These are phyloP conservation scores for Pseudogymnoascus sp. DNA, from an alignment of 2,329 filamentous ascomycete species.

Conservation along the genomic window DNA sequence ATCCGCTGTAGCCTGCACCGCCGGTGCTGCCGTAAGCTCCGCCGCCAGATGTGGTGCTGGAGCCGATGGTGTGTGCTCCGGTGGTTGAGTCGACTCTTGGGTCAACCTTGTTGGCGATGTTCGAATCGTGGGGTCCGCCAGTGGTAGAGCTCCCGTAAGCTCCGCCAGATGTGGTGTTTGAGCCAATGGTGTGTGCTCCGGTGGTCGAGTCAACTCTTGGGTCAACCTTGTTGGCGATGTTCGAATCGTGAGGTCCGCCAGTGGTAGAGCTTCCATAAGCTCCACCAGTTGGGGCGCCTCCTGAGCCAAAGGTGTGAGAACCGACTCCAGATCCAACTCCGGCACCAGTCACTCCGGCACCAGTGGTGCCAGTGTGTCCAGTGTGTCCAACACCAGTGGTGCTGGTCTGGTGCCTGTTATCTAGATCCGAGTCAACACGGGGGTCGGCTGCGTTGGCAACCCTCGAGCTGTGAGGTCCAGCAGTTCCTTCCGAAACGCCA, in stretches of 20 bases:
- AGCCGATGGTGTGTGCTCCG: constrained; percentile 11
- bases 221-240: constrained; percentile 46
- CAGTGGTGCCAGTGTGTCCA: constrained; percentile 11
- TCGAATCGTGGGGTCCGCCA: constrained; percentile 41
- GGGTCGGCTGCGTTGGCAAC: constrained; percentile 34
- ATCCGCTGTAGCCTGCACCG: neutral
- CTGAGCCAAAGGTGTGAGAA: constrained; percentile 20
- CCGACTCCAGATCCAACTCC: constrained; percentile 44
- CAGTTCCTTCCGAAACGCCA: constrained; percentile 19
- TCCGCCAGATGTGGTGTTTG: neutral
- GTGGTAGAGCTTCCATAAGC: constrained; percentile 28
- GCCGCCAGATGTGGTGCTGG: neutral
- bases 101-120: constrained; percentile 46
- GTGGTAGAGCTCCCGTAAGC: constrained; percentile 28
- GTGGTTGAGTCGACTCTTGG: constrained; percentile 43
- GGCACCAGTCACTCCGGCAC: constrained; percentile 9
- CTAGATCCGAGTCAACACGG: constrained; percentile 25
- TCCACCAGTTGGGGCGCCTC: neutral
- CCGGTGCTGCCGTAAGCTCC: neutral
- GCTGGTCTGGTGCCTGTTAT: neutral
- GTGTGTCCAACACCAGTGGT: neutral
- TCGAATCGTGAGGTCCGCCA: constrained; percentile 41
- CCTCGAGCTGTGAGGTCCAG: constrained; percentile 31
- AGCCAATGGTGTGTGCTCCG: constrained; percentile 11
- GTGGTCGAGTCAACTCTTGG: constrained; percentile 43